Conservation (phyloP, 1,139 yeast species). For the Suhomyces panamericanus region DNA sequence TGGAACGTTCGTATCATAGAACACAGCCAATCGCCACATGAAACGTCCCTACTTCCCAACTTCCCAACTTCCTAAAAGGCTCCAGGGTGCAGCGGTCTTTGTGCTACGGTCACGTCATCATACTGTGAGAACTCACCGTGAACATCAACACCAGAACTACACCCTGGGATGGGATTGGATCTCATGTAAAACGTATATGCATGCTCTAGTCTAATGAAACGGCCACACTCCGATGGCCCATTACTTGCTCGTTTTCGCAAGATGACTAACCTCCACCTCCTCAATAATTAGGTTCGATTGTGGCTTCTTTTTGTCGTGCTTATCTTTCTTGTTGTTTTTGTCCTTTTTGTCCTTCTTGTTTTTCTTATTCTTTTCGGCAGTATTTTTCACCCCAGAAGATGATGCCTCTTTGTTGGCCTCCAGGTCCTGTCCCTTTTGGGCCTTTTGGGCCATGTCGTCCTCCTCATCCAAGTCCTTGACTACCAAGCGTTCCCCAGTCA, state of each 20-base stretch:
- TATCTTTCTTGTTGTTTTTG: conserved; percentile 11
- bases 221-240: too few relatives aligned
- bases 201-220: too few relatives aligned
- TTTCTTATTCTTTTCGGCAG: conserved; percentile 11
- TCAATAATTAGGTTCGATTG: conserved; percentile 20
- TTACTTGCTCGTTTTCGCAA: conserved; percentile 3
- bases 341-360: conserved; percentile 11
- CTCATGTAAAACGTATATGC: neutral
- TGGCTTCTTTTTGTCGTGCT: conserved; percentile 1
- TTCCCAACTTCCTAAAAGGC: too few relatives aligned
- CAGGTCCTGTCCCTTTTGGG: conserved; percentile 11
- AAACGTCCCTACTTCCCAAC: too few relatives aligned
- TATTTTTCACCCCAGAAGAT: neutral
- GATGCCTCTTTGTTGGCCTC: conserved; percentile 13
- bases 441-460: conserved; percentile 5
- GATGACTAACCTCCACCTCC: conserved; percentile 17
- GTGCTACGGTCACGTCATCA: too few relatives aligned
- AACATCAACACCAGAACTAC: too few relatives aligned
- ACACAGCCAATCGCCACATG: too few relatives aligned
- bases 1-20: too few relatives aligned
- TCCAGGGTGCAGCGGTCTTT: too few relatives aligned
- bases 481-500: conserved; percentile 39
- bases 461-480: conserved; percentile 37
- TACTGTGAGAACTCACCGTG: too few relatives aligned
- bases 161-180: too few relatives aligned